These are phyloP conservation scores for Xylaria acuta DNA, from an alignment of 495 filamentous ascomycete genomes.

Conservation along the genomic window DNA sequence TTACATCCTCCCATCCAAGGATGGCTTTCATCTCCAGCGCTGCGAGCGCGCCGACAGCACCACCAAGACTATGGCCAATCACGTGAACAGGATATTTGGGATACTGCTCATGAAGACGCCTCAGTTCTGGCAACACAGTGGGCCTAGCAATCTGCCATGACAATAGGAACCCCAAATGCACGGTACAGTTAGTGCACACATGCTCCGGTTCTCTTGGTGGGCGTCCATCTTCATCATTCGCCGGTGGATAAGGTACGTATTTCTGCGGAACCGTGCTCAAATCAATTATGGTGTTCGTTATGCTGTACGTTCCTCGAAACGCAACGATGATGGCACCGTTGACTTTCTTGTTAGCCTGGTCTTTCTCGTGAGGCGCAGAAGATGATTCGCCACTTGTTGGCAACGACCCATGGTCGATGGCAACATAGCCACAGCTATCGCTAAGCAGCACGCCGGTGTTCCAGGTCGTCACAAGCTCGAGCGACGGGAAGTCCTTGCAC, in stretches of 20 bases:
- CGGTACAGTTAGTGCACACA: constrained; percentile 81
- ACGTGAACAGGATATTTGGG: constrained; percentile 76
- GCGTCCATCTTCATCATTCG: constrained; percentile 46
- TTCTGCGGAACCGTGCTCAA: constrained; percentile 86
- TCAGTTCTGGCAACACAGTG: constrained; percentile 66
- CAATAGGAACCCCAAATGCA: constrained; percentile 86
- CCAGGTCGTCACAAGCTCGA: constrained; percentile 85
- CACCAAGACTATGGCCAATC: constrained; percentile 90
- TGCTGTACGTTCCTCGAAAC: constrained; percentile 92
- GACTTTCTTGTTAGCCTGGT: background rate
- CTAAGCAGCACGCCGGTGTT: constrained; percentile 86
- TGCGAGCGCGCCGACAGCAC: constrained; percentile 88
- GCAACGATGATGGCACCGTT: constrained; percentile 75
- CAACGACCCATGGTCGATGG: constrained; percentile 68
- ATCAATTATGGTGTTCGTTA: constrained; percentile 88
- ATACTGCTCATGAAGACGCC: constrained; percentile 59
- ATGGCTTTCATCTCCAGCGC: constrained; percentile 67
- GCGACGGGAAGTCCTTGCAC: constrained; percentile 78
- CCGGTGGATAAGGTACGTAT: constrained; percentile 82
- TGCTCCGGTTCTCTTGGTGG: constrained; percentile 37
- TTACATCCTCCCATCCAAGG: constrained; percentile 66
- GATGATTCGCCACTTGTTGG: constrained; percentile 53
- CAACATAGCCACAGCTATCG: constrained; percentile 94
- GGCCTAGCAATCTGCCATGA: constrained; percentile 79
- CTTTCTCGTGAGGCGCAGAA: background rate